These are phyloP conservation scores for Comarum palustre DNA, from an alignment of 306 rosid species.

Conservation along the genomic window DNA sequence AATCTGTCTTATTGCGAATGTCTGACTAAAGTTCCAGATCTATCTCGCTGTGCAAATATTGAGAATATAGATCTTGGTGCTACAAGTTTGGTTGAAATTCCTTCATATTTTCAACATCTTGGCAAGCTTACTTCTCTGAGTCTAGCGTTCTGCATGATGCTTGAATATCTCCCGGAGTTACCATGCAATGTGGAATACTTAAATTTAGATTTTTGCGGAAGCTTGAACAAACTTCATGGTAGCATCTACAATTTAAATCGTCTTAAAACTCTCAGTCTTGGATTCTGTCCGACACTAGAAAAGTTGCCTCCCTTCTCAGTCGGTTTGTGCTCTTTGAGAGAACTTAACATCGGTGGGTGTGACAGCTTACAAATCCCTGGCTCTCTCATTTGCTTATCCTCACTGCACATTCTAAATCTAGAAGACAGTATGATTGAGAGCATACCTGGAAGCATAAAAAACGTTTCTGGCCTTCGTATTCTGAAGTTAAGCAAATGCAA, in stretches of 20 bases:
- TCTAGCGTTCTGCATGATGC: accelerated
- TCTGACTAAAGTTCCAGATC: not conserved
- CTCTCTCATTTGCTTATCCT: not conserved
- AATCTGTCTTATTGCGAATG: not conserved
- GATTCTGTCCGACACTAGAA: not conserved
- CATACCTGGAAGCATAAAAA: conserved; percentile 19
- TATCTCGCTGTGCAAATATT: not conserved
- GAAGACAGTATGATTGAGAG: conserved; percentile 14
- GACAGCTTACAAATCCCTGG: not conserved
- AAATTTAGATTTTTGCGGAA: not conserved
- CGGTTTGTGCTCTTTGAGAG: not conserved
- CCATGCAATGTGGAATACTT: not conserved
- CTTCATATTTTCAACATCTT: not conserved
- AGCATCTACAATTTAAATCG: not conserved
- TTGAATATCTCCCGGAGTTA: not conserved
- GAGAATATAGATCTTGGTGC: not conserved
- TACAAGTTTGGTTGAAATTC: not conserved
- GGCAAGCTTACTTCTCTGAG: not conserved
- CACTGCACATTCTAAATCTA: conserved; percentile 1
- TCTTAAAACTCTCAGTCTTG: not conserved
- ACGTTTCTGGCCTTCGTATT: conserved; percentile 8
- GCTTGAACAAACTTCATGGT: not conserved
- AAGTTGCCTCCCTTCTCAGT: not conserved
- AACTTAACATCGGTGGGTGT: not conserved
- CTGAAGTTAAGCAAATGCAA: conserved; percentile 1